These are phyloP conservation scores for Taiozyma sp. DNA, from an alignment of 1,139 yeast species.

Conservation along the genomic window DNA sequence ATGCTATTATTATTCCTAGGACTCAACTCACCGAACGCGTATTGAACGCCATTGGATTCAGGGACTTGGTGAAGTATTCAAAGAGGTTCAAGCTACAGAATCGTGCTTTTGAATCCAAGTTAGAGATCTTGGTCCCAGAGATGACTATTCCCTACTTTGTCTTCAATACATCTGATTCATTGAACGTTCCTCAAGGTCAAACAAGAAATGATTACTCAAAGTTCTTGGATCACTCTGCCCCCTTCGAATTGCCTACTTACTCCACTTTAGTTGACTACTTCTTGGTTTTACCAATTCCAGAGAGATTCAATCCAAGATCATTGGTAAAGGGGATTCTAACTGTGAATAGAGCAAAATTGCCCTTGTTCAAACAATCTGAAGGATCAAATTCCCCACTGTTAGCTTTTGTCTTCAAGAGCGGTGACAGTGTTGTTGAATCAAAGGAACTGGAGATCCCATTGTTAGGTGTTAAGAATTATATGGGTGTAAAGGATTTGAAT, in stretches of 20 bases:
- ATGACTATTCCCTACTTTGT: constrained; percentile 31
- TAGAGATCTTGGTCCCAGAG: constrained; percentile 27
- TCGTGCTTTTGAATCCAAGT: constrained; percentile 8
- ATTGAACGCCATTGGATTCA: constrained; percentile 17
- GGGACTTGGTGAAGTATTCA: constrained; percentile 13
- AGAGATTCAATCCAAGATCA: constrained; percentile 8
- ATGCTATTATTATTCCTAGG: constrained; percentile 16
- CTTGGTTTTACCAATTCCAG: constrained; percentile 31
- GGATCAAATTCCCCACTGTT: constrained; percentile 27
- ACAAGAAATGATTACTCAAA: constrained; percentile 20
- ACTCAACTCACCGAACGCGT: constrained; percentile 13
- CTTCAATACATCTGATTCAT: constrained; percentile 29
- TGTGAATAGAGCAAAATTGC: constrained; percentile 22
- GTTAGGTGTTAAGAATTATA: constrained; percentile 9
- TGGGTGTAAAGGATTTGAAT: constrained; percentile 14
- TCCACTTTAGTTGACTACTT: constrained; percentile 30
- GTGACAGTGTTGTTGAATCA: constrained; percentile 10
- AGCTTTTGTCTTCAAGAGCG: constrained; percentile 31
- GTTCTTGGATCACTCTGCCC: constrained; percentile 29
- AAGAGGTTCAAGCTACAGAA: constrained; percentile 14
- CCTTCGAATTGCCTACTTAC: constrained; percentile 32
- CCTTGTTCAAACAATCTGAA: constrained; percentile 20
- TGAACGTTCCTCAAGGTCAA: constrained; percentile 16
- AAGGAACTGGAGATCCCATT: constrained; percentile 11
- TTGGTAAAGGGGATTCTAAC: constrained; percentile 18